These are phyloP conservation scores for Hapsidospora chrysogenum DNA, from an alignment of 495 filamentous ascomycete species.

Conservation along the genomic window DNA sequence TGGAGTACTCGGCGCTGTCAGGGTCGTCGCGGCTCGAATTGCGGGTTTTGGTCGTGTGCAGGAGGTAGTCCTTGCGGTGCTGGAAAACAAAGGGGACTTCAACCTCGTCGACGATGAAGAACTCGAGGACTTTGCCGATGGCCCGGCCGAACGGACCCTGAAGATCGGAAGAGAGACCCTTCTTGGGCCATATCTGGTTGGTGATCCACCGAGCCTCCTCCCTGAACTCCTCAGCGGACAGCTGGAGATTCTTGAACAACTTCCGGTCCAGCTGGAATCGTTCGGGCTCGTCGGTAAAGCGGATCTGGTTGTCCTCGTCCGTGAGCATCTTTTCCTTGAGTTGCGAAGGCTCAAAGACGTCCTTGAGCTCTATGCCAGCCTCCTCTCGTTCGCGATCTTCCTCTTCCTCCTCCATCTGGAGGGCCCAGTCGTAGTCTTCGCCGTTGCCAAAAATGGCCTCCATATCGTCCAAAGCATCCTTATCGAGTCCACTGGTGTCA, in stretches of 20 bases:
- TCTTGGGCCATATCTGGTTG: slow-evolving; percentile 71
- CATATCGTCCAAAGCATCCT: slow-evolving; percentile 87
- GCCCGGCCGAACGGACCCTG: slow-evolving; percentile 71
- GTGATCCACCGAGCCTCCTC: slow-evolving; percentile 90
- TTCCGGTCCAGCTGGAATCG: slow-evolving; percentile 84
- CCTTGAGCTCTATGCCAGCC: slow-evolving; percentile 71
- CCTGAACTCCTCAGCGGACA: slow-evolving; percentile 63
- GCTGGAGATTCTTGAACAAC: slow-evolving; percentile 60
- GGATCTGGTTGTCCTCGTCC: slow-evolving; percentile 84
- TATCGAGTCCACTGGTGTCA: slow-evolving; percentile 60
- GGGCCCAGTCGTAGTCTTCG: slow-evolving; percentile 84
- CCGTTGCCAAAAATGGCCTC: slow-evolving; percentile 88
- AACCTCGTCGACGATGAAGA: slow-evolving; percentile 78
- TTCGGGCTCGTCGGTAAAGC: slow-evolving; percentile 75
- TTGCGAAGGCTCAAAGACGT: slow-evolving; percentile 94
- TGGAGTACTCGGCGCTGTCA: slow-evolving; percentile 52
- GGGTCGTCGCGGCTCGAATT: slow-evolving; percentile 35
- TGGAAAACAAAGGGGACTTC: slow-evolving; percentile 97
- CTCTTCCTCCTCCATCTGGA: slow-evolving; percentile 71
- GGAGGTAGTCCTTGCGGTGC: slow-evolving; percentile 93
- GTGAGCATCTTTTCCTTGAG: slow-evolving; percentile 86
- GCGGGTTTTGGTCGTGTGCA: slow-evolving; percentile 66
- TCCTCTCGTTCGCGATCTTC: slow-evolving; percentile 50
- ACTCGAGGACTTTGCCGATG: slow-evolving; percentile 83
- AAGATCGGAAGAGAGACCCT: slow-evolving; percentile 49